Evolutionary conservation across 1,139 yeast species (phyloP), one percentile per base, ranked within the genome.

Genomic region (Hyphopichia wangnamkhiaoensis): DNA sequence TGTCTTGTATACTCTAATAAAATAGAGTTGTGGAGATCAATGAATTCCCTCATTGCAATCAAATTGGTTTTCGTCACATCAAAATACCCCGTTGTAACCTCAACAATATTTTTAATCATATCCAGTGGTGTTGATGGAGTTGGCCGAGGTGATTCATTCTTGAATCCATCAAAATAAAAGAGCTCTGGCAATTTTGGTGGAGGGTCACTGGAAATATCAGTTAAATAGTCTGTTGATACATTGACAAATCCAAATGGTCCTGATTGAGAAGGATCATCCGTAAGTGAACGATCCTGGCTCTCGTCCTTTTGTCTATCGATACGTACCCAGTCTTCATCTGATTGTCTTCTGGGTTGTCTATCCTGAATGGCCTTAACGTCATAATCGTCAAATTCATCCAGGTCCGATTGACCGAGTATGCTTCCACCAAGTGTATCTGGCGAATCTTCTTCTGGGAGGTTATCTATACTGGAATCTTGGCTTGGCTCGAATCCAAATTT

Each of bases 341-440:
- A n/a, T 9, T 19, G 19, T 14, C 4, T 13, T 16, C 24, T 17
- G 16, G 13, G 44, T 25, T 14, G 36, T 39, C n/a, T 39, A 29
- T 12, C 29, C 13, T 16, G 40, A 43, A 42, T 39, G 37, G 20
- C 41, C 38, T 23, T 45, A 34, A 3, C 29, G 35, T 36, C 41
- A 26, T 21, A 33, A 5, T 33, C 35, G n/a, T 28, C 10, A 13
- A 24, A 28, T 23, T 20, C 29, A 4, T 27, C 31, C 20, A 25
- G 16, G 4, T n/a, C 25, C 4, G 25, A n/a, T 3, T 19, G 14
- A 16, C 23, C 37, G 10, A 37, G 23, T 14, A 24, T 33, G 21
- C 31, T 30, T 15, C 18, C 31, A 14, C 29, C 31, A 29, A 24
- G 26, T 17, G 35, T 29, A 16, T 33, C 29, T 33, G 30, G 10